A percentile compares a stretch with the other conserved stretches of the same genome.
Conservation (phyloP, 1,139 yeast species). For the Ogataea hybrid region DNA sequence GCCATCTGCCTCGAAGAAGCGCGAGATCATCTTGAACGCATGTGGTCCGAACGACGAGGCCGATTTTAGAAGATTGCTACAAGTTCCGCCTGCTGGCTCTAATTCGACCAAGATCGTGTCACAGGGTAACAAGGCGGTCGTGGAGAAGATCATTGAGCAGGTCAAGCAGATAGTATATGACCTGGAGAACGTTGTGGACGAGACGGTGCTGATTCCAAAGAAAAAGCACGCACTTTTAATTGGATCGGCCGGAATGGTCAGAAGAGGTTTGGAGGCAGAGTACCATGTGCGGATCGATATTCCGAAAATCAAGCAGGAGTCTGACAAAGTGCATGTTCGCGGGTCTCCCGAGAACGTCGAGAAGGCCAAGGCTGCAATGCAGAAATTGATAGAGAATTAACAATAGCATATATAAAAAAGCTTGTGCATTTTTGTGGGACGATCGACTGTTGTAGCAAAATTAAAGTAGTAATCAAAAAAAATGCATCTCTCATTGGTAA, state of each 20-base stretch:
- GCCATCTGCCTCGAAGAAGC: constrained; percentile 70
- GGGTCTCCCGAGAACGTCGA: constrained; percentile 67
- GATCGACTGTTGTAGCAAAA: constrained; percentile 8
- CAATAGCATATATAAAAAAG: constrained; percentile 3
- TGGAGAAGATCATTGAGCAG: constrained; percentile 63
- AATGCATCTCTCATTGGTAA: constrained; percentile 1
- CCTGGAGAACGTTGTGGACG: constrained; percentile 61
- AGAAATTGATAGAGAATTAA: constrained; percentile 49
- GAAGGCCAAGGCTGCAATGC: constrained; percentile 52
- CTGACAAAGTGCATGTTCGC: constrained; percentile 44
- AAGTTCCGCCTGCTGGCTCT: constrained; percentile 72
- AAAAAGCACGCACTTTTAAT: constrained; percentile 75
- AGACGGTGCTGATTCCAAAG: constrained; percentile 60
- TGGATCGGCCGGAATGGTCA: constrained; percentile 79
- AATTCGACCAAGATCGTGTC: constrained; percentile 62
- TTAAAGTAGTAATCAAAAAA: background rate
- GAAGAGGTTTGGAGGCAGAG: constrained; percentile 71
- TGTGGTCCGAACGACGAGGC: constrained; percentile 54
- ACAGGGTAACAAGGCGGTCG: constrained; percentile 75
- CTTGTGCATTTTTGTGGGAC: constrained; percentile 3
- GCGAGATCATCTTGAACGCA: constrained; percentile 73
- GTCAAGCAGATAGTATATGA: constrained; percentile 64
- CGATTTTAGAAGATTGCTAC: constrained; percentile 57
- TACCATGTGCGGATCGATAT: constrained; percentile 62
- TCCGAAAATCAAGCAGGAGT: constrained; percentile 59